Evolutionary conservation across 345 rosid genomes (phyloP), one percentile per base, ranked within the genome.

Genomic region (Lagerstroemia speciosa): DNA sequence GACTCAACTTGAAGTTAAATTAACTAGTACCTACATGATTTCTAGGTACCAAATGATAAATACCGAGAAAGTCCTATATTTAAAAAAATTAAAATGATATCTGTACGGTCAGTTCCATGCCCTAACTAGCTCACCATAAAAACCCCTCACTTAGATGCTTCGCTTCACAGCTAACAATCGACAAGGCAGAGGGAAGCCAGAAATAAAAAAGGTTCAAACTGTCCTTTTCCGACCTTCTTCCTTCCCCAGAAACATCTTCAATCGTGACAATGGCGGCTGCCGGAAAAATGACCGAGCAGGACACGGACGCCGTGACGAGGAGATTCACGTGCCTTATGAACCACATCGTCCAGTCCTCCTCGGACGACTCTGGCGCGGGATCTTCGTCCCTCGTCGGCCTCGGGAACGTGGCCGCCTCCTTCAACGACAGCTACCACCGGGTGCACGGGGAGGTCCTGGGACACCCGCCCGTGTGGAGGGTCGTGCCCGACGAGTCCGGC

Each of bases 361-460:
- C n/a, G n/a, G 1, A 15, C 46, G 26, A 15, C 36, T 32, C 55
- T 2, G 55, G 55, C 55, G 24, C n/a, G n/a, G n/a, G n/a, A n/a
- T 20, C 8, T 0, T 40, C 67, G 55, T 30, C 63, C 63, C 17
- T 78, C 83, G 22, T 36, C 33, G 22, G 83, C 41, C 78, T 62
- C 29, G 61, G 85, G 31, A 76, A 69, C 61, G 69, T 11, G 37
- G 77, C 88, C 58, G 79, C 88, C 29, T 80, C 83, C 30, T 69
- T 77, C 90, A 46, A 73, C 73, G 92, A 93, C 71, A 82, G 53
- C 72, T 90, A 87, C 71, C 95, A 87, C 71, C 79, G 88, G 69
- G 80, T 90, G 69, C 96, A 90, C 57, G 98, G 96, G 20, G 81
- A 79, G 74, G 96, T 94, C 33, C 67, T 89, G 30, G 67, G 60